These are phyloP conservation scores for Penicillium tannophilum DNA, from an alignment of 495 filamentous ascomycete genomes.

Conservation along the genomic window DNA sequence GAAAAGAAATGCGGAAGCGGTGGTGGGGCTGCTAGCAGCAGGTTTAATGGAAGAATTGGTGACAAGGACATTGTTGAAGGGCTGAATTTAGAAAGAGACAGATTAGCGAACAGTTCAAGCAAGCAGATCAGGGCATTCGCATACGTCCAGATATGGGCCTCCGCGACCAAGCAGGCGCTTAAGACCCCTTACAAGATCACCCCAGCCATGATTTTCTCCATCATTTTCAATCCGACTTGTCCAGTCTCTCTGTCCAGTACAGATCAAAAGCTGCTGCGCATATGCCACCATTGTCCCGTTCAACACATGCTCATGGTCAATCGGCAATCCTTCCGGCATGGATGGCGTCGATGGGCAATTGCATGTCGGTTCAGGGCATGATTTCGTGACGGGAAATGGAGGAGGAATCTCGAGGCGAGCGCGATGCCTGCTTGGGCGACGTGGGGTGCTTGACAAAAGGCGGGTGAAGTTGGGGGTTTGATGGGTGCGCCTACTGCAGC, in stretches of 20 bases:
- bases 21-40: constrained; percentile 37
- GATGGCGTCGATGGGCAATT: constrained; percentile 64
- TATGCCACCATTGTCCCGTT: constrained; percentile 79
- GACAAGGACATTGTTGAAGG: constrained; percentile 74
- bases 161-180: constrained; percentile 66
- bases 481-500: constrained; percentile 19
- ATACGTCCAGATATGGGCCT: constrained; percentile 71
- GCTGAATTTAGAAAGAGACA: constrained; percentile 49
- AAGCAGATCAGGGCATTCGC: constrained; percentile 25
- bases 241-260: constrained; percentile 83
- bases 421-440: constrained; percentile 24
- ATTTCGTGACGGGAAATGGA: constrained; percentile 51
- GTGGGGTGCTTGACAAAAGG: constrained; percentile 30
- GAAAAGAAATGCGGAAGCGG: constrained; percentile 69
- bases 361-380: constrained; percentile 73
- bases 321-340: constrained; percentile 69
- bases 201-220: constrained; percentile 38
- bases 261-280: constrained; percentile 78
- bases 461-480: constrained; percentile 15
- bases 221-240: constrained; percentile 69
- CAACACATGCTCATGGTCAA: constrained; percentile 69
- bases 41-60: constrained; percentile 70
- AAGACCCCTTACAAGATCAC: constrained; percentile 69
- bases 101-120: background rate
- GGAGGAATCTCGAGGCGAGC: constrained; percentile 43